Evolutionary conservation across 2,329 filamentous ascomycete species (phyloP).

Genomic region (Neopestalotiopsis clavispora): DNA sequence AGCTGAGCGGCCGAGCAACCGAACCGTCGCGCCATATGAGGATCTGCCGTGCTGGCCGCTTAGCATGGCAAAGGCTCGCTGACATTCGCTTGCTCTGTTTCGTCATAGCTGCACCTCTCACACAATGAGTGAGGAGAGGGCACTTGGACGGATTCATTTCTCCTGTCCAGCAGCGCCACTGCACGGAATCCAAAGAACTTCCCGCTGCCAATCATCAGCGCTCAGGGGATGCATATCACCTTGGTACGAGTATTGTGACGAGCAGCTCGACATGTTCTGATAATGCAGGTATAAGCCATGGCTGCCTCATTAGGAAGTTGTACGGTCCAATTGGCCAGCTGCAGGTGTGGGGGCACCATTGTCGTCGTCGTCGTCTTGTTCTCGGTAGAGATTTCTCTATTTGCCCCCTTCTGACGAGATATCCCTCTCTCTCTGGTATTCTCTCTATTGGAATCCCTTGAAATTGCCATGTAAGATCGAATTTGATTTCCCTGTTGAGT

Average conservation of each 20-base stretch:
- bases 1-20: not conserved
- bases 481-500: constrained; percentile 4
- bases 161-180: not conserved
- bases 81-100: not conserved
- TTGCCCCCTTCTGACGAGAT: not conserved
- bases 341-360: not conserved
- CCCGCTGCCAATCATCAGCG: not conserved
- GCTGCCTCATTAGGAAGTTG: constrained; percentile 15
- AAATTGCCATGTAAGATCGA: not conserved
- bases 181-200: not conserved
- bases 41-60: not conserved
- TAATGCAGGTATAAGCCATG: constrained; percentile 7
- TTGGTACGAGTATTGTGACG: not conserved
- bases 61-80: not conserved
- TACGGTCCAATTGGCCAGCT: not conserved
- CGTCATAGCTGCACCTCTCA: no score
- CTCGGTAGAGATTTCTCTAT: not conserved
- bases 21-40: constrained; percentile 6
- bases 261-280: not conserved
- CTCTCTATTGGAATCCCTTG: not conserved
- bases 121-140: no score
- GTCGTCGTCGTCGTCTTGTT: not conserved
- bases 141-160: no score
- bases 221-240: not conserved
- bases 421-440: not conserved